Evolutionary conservation across 371 early-diverging fungal species (phyloP).

Genomic region (Actinomortierella ambigua): DNA sequence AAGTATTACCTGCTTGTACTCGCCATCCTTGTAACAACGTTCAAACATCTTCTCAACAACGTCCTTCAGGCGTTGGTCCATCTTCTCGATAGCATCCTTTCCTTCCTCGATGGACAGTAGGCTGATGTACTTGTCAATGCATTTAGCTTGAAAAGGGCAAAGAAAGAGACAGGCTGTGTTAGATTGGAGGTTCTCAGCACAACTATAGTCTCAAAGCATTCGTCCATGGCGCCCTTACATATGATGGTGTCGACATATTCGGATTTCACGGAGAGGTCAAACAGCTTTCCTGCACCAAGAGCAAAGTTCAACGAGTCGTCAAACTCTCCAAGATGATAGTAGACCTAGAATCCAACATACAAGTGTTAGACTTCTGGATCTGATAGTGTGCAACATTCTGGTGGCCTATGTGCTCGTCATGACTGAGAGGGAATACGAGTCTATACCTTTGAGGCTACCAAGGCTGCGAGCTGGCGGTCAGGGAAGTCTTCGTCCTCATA

Average conservation of each 20-base stretch:
- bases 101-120: slow-evolving; percentile 60
- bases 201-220: neutral
- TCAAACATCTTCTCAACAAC: slow-evolving; percentile 94
- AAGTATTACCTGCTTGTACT: slow-evolving; percentile 77
- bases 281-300: slow-evolving; percentile 90
- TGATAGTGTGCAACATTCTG: too few species aligned
- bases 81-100: slow-evolving; percentile 45
- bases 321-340: slow-evolving; percentile 93
- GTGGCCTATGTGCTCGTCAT: too few species aligned
- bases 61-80: slow-evolving; percentile 82
- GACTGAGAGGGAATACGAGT: too few species aligned
- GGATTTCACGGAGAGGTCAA: slow-evolving; percentile 78
- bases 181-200: neutral
- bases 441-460: slow-evolving; percentile 93
- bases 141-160: slow-evolving; percentile 61
- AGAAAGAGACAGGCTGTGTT: neutral
- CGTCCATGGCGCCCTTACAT: slow-evolving; percentile 54
- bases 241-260: slow-evolving; percentile 95
- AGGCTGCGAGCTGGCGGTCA: slow-evolving; percentile 88
- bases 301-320: slow-evolving; percentile 96
- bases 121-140: slow-evolving; percentile 93
- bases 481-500: slow-evolving; percentile 89
- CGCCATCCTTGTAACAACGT: slow-evolving; percentile 84
- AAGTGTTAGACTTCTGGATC: too few species aligned
- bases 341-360: slow-evolving; percentile 60